These are phyloP conservation scores for Teunomyces panamensis DNA, from an alignment of 805 yeast genomes.

Conservation along the genomic window DNA sequence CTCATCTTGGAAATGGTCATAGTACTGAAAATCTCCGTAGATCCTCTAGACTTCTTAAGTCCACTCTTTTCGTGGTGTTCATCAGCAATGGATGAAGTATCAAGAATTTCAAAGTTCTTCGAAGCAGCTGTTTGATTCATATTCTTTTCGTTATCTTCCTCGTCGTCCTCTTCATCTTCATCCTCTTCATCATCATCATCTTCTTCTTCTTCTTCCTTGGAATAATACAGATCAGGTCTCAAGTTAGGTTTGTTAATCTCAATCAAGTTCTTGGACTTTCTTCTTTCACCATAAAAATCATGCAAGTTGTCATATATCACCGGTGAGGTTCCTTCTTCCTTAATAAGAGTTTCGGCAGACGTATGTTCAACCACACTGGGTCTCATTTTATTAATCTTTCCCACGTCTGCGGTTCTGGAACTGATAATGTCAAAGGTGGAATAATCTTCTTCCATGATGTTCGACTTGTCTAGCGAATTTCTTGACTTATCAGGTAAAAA, in stretches of 20 bases:
- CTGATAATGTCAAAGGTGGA: slow-evolving; percentile 27
- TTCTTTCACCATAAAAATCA: slow-evolving; percentile 9
- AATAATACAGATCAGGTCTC: slow-evolving; percentile 5
- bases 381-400: slow-evolving; percentile 18
- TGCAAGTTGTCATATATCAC: slow-evolving; percentile 28
- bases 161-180: background rate
- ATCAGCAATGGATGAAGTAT: slow-evolving; percentile 20
- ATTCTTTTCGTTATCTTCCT: slow-evolving; percentile 1
- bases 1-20: slow-evolving; percentile 12
- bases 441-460: slow-evolving; percentile 17
- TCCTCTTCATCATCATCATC: background rate
- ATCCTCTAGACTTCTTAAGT: slow-evolving; percentile 19
- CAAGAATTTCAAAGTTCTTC: slow-evolving; percentile 19
- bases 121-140: slow-evolving; percentile 5
- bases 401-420: slow-evolving; percentile 28
- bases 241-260: slow-evolving; percentile 12
- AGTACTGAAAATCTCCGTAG: slow-evolving; percentile 32
- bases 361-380: slow-evolving; percentile 22
- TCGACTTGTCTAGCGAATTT: slow-evolving; percentile 4
- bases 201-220: background rate
- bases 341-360: slow-evolving; percentile 27
- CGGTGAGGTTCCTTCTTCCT: slow-evolving; percentile 5
- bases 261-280: slow-evolving; percentile 8
- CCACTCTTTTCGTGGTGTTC: slow-evolving; percentile 6
- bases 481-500: slow-evolving; percentile 8